Evolutionary conservation across 768 basidiomycete species (phyloP).

Genomic region (Melanogaster broomeanus): DNA sequence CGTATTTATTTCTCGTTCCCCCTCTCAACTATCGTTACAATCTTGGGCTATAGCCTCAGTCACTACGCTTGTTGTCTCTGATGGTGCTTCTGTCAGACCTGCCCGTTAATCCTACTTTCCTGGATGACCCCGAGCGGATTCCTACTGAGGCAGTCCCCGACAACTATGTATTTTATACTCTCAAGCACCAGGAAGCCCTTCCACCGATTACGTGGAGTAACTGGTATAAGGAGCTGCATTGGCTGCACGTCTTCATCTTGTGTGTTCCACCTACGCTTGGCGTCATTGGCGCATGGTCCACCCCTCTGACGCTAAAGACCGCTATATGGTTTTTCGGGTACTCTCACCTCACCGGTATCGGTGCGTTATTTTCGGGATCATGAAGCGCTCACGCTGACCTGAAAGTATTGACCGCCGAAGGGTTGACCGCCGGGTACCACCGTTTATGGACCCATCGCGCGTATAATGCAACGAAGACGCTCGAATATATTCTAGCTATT

Average conservation of each 20-base stretch:
- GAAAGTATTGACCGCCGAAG: constrained; percentile 31
- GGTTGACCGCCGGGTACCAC: constrained; percentile 91
- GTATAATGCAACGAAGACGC: constrained; percentile 83
- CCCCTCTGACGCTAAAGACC: constrained; percentile 67
- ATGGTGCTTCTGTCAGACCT: not conserved
- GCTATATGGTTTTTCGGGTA: constrained; percentile 57
- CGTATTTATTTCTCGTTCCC: too few species aligned
- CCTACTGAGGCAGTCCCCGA: constrained; percentile 50
- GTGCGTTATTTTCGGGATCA: constrained; percentile 39
- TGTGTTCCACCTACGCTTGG: constrained; percentile 69
- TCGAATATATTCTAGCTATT: constrained; percentile 81
- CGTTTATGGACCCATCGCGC: constrained; percentile 92
- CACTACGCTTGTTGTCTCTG: not conserved
- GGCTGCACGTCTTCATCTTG: constrained; percentile 68
- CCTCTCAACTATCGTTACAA: too few species aligned
- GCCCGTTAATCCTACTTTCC: not conserved
- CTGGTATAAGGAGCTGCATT: constrained; percentile 61
- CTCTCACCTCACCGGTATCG: constrained; percentile 75
- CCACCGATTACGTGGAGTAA: constrained; percentile 62
- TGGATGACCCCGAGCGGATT: constrained; percentile 6
- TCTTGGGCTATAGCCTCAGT: too few species aligned
- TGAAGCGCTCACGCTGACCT: not conserved
- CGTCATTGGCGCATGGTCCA: constrained; percentile 65
- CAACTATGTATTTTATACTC: constrained; percentile 72
- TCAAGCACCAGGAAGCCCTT: constrained; percentile 59